Base-by-base conservation (phyloP, 495 filamentous ascomycete genomes). In the Lentithecium fluviatile region DNA sequence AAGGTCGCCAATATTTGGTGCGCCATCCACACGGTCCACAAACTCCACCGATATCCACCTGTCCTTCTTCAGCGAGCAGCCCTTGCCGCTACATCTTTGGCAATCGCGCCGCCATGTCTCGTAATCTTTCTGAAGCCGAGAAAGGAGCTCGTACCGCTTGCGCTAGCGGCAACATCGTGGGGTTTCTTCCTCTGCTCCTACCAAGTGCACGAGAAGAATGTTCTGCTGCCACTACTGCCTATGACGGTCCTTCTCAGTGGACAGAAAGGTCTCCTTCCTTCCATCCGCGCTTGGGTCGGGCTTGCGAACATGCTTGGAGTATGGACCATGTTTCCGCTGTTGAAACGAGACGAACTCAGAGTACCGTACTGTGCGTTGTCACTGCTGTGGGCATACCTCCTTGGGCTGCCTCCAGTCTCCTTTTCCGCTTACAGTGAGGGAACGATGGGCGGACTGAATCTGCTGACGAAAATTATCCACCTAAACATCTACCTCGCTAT, bases 1-100 rank as follows among this genome's bases (percentile, higher is more conserved):
- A 98, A 98, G 73, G 94, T 98, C 32, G 94, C 94, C 61, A 98
- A 98, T 67, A 84, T 96, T 67, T 98, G 94, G 94, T 98, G 94
- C 71, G 86, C 90, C 13, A 77, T 91, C 50, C 93, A 97, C 73
- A 85, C 92, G 0, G 77, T 93, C 47, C 79, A 95, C 75, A 98
- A 97, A 75, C 82, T 97, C 38, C 81, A 86, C 57, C 76, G 83
- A 11, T 77, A 80, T 42, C 64, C 76, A 10, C 64, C 81, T 12
- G 77, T 80, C 4, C 64, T 89, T 11, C 79, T 97, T 20, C 90
- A 96, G 70, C 82, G 83, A n/a, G 81, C 83, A 3, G 88, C 93
- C 42, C 82, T 96, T 10, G 69, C 83, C 10, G 83, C 87, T 5
- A 98, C 94, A 0, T 69, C 92, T 24, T 77, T 78, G 2, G 82